Base-by-base conservation (phyloP, 2,329 filamentous ascomycete species). In the Neocatenulostroma microsporum region DNA sequence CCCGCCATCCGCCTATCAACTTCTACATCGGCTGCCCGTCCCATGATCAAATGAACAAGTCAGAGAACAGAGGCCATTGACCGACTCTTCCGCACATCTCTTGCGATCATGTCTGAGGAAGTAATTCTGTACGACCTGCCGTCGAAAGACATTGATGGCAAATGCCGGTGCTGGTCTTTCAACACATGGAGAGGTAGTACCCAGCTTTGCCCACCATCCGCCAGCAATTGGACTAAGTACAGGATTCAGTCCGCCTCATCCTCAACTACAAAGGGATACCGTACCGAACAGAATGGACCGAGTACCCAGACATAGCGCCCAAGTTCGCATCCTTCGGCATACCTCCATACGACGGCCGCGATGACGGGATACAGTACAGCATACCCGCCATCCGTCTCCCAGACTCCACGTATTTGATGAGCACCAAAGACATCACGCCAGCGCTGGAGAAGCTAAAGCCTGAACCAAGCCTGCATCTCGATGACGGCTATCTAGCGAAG, bases 101-200 rank as follows among this genome's bases (percentile, higher is more conserved):
- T n/a, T n/a, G n/a, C n/a, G n/a, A n/a, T n/a, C n/a, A 55, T 55
- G 50, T 42, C 53, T 9, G 36, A 54, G 20, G 54, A 66, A 43
- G 62, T 80, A 24, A 61, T 73, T 7, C 56, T 84, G 2, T 82
- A 76, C 47, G 80, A 84, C 54, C 57, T 84, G 3, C 73, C 78
- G 3, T 76, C 67, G 57, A 71, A 66, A 52, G 59, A 62, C 14
- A 63, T 62, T 12, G 56, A 62, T 25, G 60, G 60, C 6, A n/a
- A n/a, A n/a, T n/a, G n/a, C n/a, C n/a, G n/a, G n/a, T 53, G 63
- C 34, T 84, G 81, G 81, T 80, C 78, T 1, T 61, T 74, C 29
- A 85, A 84, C 54, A 73, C 80, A 1, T 84, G 79, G 80, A 84
- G 81, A 61, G 76, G 78, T 80, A 60, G 49, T n/a, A n/a, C n/a